Conservation (phyloP, 192 early-diverging fungal species). For the Podila verticillata region DNA sequence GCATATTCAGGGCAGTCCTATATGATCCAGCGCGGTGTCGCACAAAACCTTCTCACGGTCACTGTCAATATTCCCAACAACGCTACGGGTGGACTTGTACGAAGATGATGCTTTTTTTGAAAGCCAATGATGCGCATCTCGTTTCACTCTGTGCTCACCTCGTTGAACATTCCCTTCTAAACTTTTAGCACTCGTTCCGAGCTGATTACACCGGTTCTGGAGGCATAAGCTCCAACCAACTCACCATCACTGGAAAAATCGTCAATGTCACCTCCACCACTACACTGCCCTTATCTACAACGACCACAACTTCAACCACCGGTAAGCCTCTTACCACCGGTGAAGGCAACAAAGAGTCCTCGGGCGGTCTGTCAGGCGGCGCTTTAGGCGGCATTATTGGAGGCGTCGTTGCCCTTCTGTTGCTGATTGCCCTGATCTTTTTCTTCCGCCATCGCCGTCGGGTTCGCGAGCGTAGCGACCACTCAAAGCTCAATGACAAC, state of each 20-base stretch:
- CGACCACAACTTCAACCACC: neutral
- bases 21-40: neutral
- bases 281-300: neutral
- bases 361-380: constrained; percentile 24
- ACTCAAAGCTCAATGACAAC: constrained; percentile 21
- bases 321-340: neutral
- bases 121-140: neutral
- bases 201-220: constrained; percentile 11
- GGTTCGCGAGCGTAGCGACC: constrained; percentile 20
- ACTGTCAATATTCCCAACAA: constrained; percentile 8
- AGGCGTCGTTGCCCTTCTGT: constrained; percentile 20
- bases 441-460: constrained; percentile 35
- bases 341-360: neutral
- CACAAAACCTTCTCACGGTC: neutral
- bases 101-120: neutral
- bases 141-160: neutral
- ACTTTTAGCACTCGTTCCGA: constrained; percentile 27
- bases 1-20: constrained; percentile 27
- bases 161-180: neutral
- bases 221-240: constrained; percentile 19
- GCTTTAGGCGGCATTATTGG: constrained; percentile 40
- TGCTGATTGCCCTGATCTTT: constrained; percentile 32
- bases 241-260: constrained; percentile 15
- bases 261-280: neutral
- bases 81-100: constrained; percentile 37